Evolutionary conservation across 257 asterid genomes (phyloP), one percentile per base, ranked within the genome.

Genomic region (Solanum boliviense): DNA sequence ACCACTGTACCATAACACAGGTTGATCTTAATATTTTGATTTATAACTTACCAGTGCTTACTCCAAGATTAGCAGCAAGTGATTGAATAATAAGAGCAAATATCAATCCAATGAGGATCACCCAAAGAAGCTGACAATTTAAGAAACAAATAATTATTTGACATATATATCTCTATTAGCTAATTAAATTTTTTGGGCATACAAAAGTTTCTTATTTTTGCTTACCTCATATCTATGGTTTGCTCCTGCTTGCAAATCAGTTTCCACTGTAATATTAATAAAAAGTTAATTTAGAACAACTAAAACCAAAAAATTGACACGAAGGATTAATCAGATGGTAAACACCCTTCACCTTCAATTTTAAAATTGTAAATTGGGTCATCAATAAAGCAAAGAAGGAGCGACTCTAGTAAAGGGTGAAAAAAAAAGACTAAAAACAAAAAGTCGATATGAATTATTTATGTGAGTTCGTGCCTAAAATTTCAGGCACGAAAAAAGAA

Each of bases 181-280:
- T 31, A 29, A 72, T 3, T 15, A 13, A 72, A 0, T 15, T 72
- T 58, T 84, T 32, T 38, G 15, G 15, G 0, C 15, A 32, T 23
- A 84, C 58, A 32, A 84, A 84, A 60, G 2, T 36, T 18, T 36
- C 6, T 36, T 3, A 39, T 11, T 74, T 32, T 5, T 62, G 27
- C 16, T 87, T 89, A 95, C 99, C 92, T 95, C 98, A 32, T 91
- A 97, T 89, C 98, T 93, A 86, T 95, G 94, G 91, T 87, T 93
- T 84, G 99, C 96, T 62, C 99, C 99, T 0, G 99, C 99, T 89
- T 97, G 99, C 84, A 97, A 88, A 91, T 95, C 99, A 85, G 99
- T 97, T 86, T 97, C 98, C 96, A 97, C 98, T 97, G 93, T 46
- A 81, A 85, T 31, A 88, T 85, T 41, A 36, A 86, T 7, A 34